Evolutionary conservation across 164 flowering plant species (phyloP).

Genomic region (Euptelea pleiosperma): DNA sequence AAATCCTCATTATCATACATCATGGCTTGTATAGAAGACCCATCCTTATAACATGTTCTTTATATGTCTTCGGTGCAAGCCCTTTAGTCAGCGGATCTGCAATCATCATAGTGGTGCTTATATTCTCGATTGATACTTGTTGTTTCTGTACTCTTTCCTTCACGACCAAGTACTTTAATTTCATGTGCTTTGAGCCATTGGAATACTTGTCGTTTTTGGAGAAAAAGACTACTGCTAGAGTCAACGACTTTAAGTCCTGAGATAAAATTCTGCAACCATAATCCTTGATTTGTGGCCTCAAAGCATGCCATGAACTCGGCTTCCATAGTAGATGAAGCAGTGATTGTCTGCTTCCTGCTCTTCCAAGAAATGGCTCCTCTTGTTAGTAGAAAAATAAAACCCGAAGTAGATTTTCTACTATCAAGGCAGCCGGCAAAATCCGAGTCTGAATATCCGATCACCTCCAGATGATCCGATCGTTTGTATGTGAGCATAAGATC

Average conservation of each 20-base stretch:
- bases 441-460: constrained; percentile 3
- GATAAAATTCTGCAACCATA: too few species aligned
- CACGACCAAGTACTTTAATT: constrained; percentile 1
- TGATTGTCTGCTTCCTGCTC: neutral
- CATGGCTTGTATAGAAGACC: too few species aligned
- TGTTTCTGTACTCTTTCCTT: constrained; percentile 13
- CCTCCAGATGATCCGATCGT: neutral
- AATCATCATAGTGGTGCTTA: constrained; percentile 11
- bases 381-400: constrained; percentile 1
- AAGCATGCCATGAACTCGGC: constrained; percentile 10
- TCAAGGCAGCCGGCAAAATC: constrained; percentile 10
- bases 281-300: neutral
- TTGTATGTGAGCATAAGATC: constrained; percentile 1
- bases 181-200: constrained; percentile 6
- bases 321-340: constrained; percentile 7
- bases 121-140: constrained; percentile 9
- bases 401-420: too few species aligned
- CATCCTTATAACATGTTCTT: neutral
- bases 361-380: constrained; percentile 1
- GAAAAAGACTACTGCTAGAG: constrained; percentile 10
- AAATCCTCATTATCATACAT: too few species aligned
- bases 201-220: constrained; percentile 16
- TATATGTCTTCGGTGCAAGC: constrained; percentile 4
- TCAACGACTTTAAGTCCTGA: too few species aligned
- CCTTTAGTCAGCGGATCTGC: constrained; percentile 13